phyloP scores from a whole-genome alignment of 129 eudicot genomes.

The Scalesia atractyloides region DNA sequence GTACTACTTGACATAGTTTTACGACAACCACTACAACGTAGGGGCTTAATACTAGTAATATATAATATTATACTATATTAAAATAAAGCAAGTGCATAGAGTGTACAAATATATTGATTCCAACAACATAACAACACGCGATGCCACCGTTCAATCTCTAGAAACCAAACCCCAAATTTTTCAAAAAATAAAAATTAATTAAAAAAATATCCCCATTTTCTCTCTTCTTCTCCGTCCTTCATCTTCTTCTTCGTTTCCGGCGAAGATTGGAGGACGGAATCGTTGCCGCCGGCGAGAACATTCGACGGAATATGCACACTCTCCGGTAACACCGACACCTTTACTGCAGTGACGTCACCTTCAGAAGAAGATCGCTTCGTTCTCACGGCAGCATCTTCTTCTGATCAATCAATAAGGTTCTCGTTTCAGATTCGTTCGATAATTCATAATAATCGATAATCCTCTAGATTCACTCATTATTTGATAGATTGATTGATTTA shows the following conservation, averaged over 20 bases:
- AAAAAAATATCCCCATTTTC: background rate
- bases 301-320: background rate
- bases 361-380: constrained; percentile 35
- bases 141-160: constrained; percentile 39
- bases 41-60: too few relatives aligned
- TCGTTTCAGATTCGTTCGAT: background rate
- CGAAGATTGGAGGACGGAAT: constrained; percentile 28
- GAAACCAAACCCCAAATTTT: constrained; percentile 6
- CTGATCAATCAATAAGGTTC: constrained; percentile 16
- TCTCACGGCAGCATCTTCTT: constrained; percentile 35
- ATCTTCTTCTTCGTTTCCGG: constrained; percentile 26
- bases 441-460: background rate
- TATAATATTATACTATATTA: background rate
- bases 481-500: too few relatives aligned
- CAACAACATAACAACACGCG: constrained; percentile 28
- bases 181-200: background rate
- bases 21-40: too few relatives aligned
- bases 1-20: too few relatives aligned
- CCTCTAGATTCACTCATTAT: too few relatives aligned
- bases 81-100: background rate
- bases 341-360: constrained; percentile 7
- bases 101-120: constrained; percentile 30
- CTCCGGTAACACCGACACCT: constrained; percentile 5
- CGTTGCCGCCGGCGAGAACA: constrained; percentile 2
- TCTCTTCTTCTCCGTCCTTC: constrained; percentile 20